phyloP scores from a whole-genome alignment of 306 rosid genomes.

The cucumber (Cucumis sativus) region DNA sequence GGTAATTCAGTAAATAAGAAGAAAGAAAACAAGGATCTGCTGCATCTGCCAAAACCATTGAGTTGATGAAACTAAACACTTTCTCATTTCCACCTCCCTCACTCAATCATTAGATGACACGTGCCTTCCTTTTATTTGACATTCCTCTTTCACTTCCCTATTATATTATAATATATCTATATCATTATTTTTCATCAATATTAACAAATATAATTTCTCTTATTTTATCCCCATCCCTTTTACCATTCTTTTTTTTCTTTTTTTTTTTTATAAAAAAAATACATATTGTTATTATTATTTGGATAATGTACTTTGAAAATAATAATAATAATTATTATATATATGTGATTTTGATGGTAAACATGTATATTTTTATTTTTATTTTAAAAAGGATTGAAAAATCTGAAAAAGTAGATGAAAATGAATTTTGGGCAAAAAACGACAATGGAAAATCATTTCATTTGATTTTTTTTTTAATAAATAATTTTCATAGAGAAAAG shows the following conservation, averaged over 20 bases:
- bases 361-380: too few species aligned
- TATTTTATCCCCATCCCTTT: neutral
- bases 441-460: neutral
- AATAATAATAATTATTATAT: too few species aligned
- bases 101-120: conserved; percentile 32
- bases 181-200: too few species aligned
- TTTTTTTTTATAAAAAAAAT: too few species aligned
- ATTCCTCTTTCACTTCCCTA: neutral
- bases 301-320: too few species aligned
- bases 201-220: neutral
- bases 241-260: neutral
- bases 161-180: too few species aligned
- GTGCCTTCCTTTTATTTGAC: conserved; percentile 23
- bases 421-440: neutral
- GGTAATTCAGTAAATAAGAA: conserved; percentile 23
- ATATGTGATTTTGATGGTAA: too few species aligned
- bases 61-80: conserved; percentile 45
- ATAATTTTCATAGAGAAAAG: neutral
- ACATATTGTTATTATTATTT: too few species aligned
- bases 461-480: neutral
- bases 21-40: conserved; percentile 7
- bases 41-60: conserved; percentile 22
- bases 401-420: neutral
- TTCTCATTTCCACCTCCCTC: conserved; percentile 28
- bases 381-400: neutral